A percentile compares a stretch with the other conserved stretches of the same genome.
These are phyloP conservation scores for Metschnikowia kunwiensis DNA, from an alignment of 805 yeast species.

Conservation along the genomic window DNA sequence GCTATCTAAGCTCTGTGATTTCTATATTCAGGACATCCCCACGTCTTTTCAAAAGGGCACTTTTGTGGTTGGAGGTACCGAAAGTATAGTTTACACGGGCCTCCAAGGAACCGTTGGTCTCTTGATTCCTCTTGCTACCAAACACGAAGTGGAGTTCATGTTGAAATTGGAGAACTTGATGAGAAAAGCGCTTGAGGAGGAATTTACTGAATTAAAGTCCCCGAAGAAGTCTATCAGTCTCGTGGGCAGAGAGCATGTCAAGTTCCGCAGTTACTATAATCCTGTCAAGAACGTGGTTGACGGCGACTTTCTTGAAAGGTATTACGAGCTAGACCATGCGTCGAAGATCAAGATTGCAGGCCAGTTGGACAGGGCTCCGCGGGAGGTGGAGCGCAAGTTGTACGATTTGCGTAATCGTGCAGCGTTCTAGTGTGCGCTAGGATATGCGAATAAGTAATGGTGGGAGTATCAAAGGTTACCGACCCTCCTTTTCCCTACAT, in stretches of 20 bases:
- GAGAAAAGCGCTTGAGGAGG: conserved; percentile 27
- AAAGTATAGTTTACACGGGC: conserved; percentile 67
- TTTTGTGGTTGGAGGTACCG: conserved; percentile 60
- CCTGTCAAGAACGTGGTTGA: conserved; percentile 77
- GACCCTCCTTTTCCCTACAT: no score
- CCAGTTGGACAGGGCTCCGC: conserved; percentile 44
- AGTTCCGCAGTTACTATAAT: conserved; percentile 74
- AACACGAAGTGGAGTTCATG: conserved; percentile 60
- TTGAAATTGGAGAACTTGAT: conserved; percentile 50
- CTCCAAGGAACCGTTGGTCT: conserved; percentile 80
- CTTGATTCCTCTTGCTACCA: conserved; percentile 61
- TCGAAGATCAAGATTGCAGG: conserved; percentile 38
- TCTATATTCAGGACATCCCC: conserved; percentile 67
- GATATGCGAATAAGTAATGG: no score
- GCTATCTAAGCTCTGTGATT: conserved; percentile 52
- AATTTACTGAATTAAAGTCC: conserved; percentile 27
- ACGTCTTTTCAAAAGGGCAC: conserved; percentile 55
- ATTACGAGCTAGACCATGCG: conserved; percentile 31
- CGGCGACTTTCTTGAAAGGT: conserved; percentile 80
- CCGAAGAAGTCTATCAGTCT: conserved; percentile 28
- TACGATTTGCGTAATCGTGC: conserved; percentile 49
- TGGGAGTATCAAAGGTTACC: no score
- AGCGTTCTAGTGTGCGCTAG: conserved; percentile 31
- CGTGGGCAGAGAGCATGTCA: conserved; percentile 65
- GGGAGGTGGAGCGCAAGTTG: conserved; percentile 51